Evolutionary conservation across 352 stramenopile genomes (phyloP).

Genomic region (Bremia lactucae): DNA sequence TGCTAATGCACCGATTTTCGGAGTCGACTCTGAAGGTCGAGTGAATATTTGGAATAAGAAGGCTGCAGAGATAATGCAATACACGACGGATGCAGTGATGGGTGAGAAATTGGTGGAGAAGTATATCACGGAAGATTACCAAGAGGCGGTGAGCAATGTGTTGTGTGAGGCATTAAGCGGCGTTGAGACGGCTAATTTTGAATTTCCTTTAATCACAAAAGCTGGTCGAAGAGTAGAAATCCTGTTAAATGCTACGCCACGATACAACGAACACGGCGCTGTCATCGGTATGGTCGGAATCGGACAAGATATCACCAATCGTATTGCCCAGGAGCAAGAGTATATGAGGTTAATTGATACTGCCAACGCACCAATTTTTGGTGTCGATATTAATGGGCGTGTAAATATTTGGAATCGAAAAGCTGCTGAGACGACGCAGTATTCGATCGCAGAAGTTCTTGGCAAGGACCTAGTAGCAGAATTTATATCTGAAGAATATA

Average conservation of each 20-base stretch:
- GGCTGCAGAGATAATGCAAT: conserved; percentile 56
- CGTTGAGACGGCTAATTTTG: conserved; percentile 35
- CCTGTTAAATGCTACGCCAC: conserved; percentile 13
- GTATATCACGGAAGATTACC: conserved; percentile 17
- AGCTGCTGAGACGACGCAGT: conserved; percentile 30
- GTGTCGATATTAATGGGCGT: conserved; percentile 5
- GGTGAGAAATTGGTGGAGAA: conserved; percentile 25
- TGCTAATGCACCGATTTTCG: conserved; percentile 65
- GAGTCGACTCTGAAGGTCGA: conserved; percentile 41
- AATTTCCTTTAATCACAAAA: conserved; percentile 12
- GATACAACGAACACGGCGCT: conserved; percentile 10
- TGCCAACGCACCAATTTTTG: conserved; percentile 6
- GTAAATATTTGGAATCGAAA: conserved; percentile 14
- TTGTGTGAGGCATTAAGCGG: conserved; percentile 6
- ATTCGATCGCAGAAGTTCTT: conserved; percentile 28
- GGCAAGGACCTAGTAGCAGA: conserved; percentile 18
- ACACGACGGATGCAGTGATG: conserved; percentile 32
- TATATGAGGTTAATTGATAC: conserved; percentile 25
- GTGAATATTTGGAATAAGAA: too few relatives aligned
- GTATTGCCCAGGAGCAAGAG: conserved; percentile 15
- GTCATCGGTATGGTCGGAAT: conserved; percentile 17
- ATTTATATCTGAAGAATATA: conserved; percentile 9
- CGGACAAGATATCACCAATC: conserved; percentile 13
- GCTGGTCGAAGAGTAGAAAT: conserved; percentile 11
- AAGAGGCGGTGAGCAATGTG: conserved; percentile 7